Evolutionary conservation across 2,329 filamentous ascomycete species (phyloP), one percentile per base, ranked within the genome.

Genomic region (Verticillium tricorpus): DNA sequence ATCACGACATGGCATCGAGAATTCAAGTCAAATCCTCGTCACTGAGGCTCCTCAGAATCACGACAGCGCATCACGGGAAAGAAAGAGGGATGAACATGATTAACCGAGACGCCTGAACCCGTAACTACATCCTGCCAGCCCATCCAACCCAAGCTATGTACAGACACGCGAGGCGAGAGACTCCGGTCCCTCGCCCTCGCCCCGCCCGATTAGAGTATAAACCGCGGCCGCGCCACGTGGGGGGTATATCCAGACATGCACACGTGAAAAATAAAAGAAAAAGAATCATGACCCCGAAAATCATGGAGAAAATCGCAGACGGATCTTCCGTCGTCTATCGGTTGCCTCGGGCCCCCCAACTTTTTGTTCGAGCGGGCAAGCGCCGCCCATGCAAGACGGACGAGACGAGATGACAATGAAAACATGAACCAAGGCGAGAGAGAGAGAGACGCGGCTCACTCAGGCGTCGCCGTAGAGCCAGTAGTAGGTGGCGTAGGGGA

Each of bases 401-500:
- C n/a, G 19, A 22, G 45, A 50, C 58, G 52, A 37, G 9, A 22
- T 22, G 35, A 5, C 11, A 17, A 22, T 5, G 7, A n/a, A 55
- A 5, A 14, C 11, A 1, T 14, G 19, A 22, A 25, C 1, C 60
- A 19, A 12, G 15, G 2, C 17, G 15, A 40, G 19, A 58, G 9
- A 35, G 15, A 40, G 19, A 58, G 9, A 35, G 25, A 34, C 19
- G 6, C n/a, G 35, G 12, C 15, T 60, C 32, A 66, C 15, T 60
- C 32, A 66, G 39, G 61, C 61, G 50, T 61, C 77, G 22, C 73
- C 78, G 67, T 78, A 87, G 69, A 86, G 80, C 83, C 84, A 87
- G 74, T 87, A 87, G 66, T 77, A 78, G n/a, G 84, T 76, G 1
- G 83, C 68, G 70, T 87, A 87, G 2, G 80, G 78, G 31, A 85